Evolutionary conservation across 176 grass and related monocot genomes (phyloP), one percentile per base, ranked within the genome.

Genomic region (Dendrocalamus sinicus): DNA sequence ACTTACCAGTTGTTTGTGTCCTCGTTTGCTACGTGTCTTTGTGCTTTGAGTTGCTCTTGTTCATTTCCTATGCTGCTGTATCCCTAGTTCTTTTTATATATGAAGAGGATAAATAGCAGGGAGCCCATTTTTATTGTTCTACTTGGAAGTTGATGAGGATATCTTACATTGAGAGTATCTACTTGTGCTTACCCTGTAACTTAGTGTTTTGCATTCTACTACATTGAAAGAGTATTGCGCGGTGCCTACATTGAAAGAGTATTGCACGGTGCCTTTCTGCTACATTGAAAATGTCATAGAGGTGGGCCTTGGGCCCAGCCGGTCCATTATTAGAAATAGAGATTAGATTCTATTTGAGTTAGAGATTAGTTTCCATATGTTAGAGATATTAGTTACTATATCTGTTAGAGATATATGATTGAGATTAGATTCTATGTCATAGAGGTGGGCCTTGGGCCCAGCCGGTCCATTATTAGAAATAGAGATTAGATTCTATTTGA

Each of bases 161-260:
- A 39, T 39, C 4, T 39, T 39, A 39, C 37, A 39, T 39, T 39
- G 37, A 51, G 55, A 68, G 9, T 63, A 32, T 78, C 8, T 45
- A 54, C 46, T 44, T 64, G 4, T 51, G 80, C 22, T 30, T n/a
- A 59, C 66, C 55, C 28, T 83, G 26, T 70, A 57, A 75, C 51
- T 51, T 68, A 19, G 40, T 81, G 63, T 82, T 89, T 75, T 80
- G 59, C 50, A 74, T 84, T 39, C 68, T 78, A 67, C 10, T 58
- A 45, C 52, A 67, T 80, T 80, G 37, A 60, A 28, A 41, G 24
- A 58, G 32, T 54, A 51, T 53, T 53, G 10, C 72, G 55, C 1
- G 19, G 19, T 58, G 53, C 23, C 35, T 70, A 45, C 52, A 67
- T 80, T 80, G 37, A 60, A 28, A 41, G 24, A 58, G 32, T 45